These are phyloP conservation scores for Thielaviopsis ethacetica DNA, from an alignment of 2,329 filamentous ascomycete species.

Conservation along the genomic window DNA sequence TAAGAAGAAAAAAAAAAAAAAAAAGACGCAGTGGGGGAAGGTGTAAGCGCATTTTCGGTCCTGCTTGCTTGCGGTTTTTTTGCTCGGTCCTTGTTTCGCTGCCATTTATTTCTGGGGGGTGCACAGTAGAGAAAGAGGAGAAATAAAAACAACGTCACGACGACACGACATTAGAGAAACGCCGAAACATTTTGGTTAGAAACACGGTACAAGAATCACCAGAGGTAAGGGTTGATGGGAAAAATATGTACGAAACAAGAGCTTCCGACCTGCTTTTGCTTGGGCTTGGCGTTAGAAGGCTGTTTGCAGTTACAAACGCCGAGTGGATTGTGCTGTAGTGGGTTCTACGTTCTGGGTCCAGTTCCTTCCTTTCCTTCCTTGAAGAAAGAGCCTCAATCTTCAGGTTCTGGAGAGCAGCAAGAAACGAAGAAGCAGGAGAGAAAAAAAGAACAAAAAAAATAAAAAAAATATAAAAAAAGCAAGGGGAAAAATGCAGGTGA, in stretches of 20 bases:
- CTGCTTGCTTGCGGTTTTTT: background rate
- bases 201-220: background rate
- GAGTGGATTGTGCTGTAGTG: background rate
- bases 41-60: constrained; percentile 11
- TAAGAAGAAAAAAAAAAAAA: background rate
- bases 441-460: too few species aligned
- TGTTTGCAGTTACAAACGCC: background rate
- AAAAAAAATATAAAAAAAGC: background rate
- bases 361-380: background rate
- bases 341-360: background rate
- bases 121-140: background rate
- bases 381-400: background rate
- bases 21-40: constrained; percentile 9
- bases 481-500: background rate
- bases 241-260: background rate
- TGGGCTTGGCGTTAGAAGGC: background rate
- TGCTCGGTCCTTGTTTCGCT: background rate
- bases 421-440: background rate
- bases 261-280: too few species aligned
- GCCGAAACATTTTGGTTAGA: too few species aligned
- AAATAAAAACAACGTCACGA: background rate
- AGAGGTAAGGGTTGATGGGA: background rate
- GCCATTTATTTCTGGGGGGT: background rate
- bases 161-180: background rate
- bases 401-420: background rate